These are phyloP conservation scores for Davidsoniella australis DNA, from an alignment of 2,329 filamentous ascomycete species.

Conservation along the genomic window DNA sequence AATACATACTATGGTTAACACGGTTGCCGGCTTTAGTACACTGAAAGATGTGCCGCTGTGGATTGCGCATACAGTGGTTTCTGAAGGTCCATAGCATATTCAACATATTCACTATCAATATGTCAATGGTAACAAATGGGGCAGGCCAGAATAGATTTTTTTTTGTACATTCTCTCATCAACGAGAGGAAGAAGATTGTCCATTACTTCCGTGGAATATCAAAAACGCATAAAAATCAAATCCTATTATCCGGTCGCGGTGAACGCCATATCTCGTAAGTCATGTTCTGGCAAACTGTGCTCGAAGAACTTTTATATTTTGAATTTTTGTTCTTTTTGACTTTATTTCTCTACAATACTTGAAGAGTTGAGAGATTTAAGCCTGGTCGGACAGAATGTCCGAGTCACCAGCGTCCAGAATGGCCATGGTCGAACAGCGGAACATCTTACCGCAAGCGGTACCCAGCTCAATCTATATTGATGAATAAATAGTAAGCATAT, in stretches of 20 bases:
- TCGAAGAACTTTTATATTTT: conserved; percentile 3
- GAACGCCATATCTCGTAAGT: conserved; percentile 9
- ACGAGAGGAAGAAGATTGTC: background rate
- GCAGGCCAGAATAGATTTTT: background rate
- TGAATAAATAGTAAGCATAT: conserved; percentile 35
- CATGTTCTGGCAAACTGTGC: conserved; percentile 1
- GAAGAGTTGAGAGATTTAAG: conserved; percentile 9
- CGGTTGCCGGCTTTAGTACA: too few species aligned
- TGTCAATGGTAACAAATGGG: background rate
- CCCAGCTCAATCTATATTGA: conserved; percentile 77
- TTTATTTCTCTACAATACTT: conserved; percentile 7
- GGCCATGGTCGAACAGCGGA: conserved; percentile 93
- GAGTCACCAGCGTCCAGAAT: conserved; percentile 96
- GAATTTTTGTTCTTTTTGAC: conserved; percentile 6
- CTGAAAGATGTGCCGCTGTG: too few species aligned
- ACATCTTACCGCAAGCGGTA: conserved; percentile 97
- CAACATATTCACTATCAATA: background rate
- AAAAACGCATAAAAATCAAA: conserved; percentile 4
- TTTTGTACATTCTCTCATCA: background rate
- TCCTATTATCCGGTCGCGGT: conserved; percentile 1
- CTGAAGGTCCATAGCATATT: too few species aligned
- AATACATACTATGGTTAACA: too few species aligned
- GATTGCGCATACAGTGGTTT: too few species aligned
- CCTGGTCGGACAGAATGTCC: conserved; percentile 76
- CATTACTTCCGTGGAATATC: conserved; percentile 2